Conservation (phyloP, 2,329 filamentous ascomycete species). For the Dryadomyces quercivorus region DNA sequence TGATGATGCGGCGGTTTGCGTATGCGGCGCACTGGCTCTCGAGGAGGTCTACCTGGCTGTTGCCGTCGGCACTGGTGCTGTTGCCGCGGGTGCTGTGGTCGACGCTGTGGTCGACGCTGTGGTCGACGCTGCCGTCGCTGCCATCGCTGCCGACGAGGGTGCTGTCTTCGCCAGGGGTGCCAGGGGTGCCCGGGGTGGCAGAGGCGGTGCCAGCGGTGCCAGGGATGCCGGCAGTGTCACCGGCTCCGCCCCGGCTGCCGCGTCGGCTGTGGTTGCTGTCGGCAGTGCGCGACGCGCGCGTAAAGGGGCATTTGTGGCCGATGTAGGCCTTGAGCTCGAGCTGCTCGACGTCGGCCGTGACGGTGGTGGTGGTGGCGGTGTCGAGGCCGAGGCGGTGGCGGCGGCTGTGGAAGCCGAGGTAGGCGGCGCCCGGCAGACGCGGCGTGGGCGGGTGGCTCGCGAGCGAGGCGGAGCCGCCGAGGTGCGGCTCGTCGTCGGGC, state of each 20-base stretch:
- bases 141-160: neutral
- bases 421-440: too few relatives aligned
- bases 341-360: too few relatives aligned
- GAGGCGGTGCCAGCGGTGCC: too few relatives aligned
- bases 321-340: too few relatives aligned
- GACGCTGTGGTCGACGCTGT: neutral
- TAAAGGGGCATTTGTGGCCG: too few relatives aligned
- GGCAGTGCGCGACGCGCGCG: too few relatives aligned
- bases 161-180: too few relatives aligned
- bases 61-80: neutral
- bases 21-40: neutral
- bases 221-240: too few relatives aligned
- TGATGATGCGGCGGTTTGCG: neutral
- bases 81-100: neutral
- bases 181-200: too few relatives aligned
- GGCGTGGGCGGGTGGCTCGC: too few relatives aligned
- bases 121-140: neutral
- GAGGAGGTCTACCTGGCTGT: neutral
- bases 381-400: neutral
- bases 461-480: neutral
- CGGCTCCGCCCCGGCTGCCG: too few relatives aligned
- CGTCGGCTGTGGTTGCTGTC: too few relatives aligned
- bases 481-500: neutral
- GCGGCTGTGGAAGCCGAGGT: neutral
- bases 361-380: neutral